Evolutionary conservation across 2,329 filamentous ascomycete species (phyloP).

Genomic region (Phaeophleospora eucalypticola): DNA sequence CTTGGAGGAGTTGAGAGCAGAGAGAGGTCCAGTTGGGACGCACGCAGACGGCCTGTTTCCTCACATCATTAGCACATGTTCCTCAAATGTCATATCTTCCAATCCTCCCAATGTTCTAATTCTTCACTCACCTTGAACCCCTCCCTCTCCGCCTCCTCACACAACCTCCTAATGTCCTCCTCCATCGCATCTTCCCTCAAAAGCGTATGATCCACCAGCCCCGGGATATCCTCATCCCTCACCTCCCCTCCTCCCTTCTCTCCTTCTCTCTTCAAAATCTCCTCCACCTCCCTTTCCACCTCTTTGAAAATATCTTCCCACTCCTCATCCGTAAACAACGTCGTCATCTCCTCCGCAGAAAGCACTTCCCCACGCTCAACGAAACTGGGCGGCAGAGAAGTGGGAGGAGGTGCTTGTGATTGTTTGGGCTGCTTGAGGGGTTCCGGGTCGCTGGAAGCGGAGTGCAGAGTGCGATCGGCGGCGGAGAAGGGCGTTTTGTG

Average conservation of each 20-base stretch:
- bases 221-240: conserved; percentile 10
- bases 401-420: background rate
- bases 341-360: conserved; percentile 10
- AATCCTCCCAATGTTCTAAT: background rate
- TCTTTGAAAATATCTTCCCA: conserved; percentile 42
- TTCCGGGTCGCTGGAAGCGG: conserved; percentile 1
- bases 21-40: conserved; percentile 50
- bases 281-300: conserved; percentile 19
- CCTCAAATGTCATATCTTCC: background rate
- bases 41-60: conserved; percentile 53
- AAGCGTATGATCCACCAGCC: conserved; percentile 47
- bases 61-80: background rate
- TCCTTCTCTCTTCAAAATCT: conserved; percentile 22
- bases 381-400: conserved; percentile 4
- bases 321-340: conserved; percentile 43
- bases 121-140: conserved; percentile 40
- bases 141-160: conserved; percentile 50
- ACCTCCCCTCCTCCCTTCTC: conserved; percentile 16
- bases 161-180: conserved; percentile 51
- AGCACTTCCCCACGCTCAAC: conserved; percentile 8
- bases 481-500: background rate
- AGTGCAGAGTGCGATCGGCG: conserved; percentile 4
- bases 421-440: background rate
- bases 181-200: conserved; percentile 47
- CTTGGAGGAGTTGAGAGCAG: conserved; percentile 47